Percentiles rank a stretch among this genome's conserved stretches.
These are phyloP conservation scores for Trichosanthes cucumerina DNA, from an alignment of 306 rosid species.

Conservation along the genomic window DNA sequence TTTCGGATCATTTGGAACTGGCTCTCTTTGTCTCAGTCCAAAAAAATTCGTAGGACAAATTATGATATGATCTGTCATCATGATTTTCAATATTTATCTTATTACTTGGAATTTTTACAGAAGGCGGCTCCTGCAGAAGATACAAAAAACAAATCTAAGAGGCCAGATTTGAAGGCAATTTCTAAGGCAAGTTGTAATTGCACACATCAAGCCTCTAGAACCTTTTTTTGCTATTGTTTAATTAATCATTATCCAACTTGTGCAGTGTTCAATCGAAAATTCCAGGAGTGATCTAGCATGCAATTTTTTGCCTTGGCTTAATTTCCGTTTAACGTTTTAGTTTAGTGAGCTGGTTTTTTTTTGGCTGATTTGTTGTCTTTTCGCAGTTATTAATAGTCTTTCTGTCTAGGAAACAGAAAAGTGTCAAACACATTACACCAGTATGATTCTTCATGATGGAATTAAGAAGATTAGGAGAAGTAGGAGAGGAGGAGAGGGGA, in stretches of 20 bases:
- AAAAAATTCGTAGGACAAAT: neutral
- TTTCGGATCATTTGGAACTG: neutral
- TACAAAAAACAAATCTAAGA: slow-evolving; percentile 32
- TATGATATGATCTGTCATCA: neutral
- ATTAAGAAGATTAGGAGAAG: neutral
- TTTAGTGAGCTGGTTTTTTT: neutral
- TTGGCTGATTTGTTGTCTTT: neutral
- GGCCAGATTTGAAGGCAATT: slow-evolving; percentile 90
- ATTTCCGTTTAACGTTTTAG: neutral
- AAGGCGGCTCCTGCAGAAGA: slow-evolving; percentile 16
- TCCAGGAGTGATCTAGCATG: neutral
- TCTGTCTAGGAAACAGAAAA: neutral
- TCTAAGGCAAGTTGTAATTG: slow-evolving; percentile 46
- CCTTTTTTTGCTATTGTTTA: neutral
- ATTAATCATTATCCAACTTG: neutral
- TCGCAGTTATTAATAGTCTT: neutral
- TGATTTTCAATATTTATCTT: neutral
- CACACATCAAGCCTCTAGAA: neutral
- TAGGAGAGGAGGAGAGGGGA: neutral
- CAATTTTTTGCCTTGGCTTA: neutral
- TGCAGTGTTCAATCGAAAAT: neutral
- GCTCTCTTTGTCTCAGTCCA: neutral
- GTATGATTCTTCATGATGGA: neutral
- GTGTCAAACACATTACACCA: neutral
- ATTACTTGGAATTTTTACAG: slow-evolving; percentile 21